These are phyloP conservation scores for Fusarium concolor DNA, from an alignment of 2,329 filamentous ascomycete species.

Conservation along the genomic window DNA sequence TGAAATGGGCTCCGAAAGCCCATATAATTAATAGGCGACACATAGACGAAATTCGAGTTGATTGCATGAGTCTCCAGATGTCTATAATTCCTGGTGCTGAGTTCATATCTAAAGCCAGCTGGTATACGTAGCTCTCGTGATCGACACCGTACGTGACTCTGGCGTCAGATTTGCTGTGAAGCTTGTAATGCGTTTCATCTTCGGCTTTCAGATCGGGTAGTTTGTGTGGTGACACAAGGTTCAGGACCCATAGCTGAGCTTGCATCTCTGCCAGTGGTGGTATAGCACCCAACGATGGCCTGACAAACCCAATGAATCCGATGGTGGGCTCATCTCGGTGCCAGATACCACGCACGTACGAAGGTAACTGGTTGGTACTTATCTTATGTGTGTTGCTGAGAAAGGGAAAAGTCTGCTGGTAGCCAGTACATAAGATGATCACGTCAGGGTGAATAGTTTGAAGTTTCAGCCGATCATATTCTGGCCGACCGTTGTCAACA, in stretches of 20 bases:
- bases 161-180: neutral
- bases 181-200: neutral
- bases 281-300: neutral
- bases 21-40: neutral
- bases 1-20: neutral
- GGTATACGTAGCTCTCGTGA: neutral
- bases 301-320: neutral
- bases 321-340: accelerated
- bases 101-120: neutral
- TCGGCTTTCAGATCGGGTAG: neutral
- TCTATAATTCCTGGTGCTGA: neutral
- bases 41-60: too few relatives aligned
- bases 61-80: too few relatives aligned
- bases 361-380: too few relatives aligned
- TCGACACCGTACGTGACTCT: neutral
- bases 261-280: neutral
- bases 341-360: neutral
- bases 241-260: neutral
- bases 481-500: neutral
- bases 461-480: neutral
- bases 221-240: neutral
- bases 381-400: too few relatives aligned
- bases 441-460: neutral
- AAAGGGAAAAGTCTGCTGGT: neutral
- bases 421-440: neutral